Evolutionary conservation across 352 stramenopile species (phyloP), one percentile per base, ranked within the genome.

Genomic region (Blastocystis sp.): DNA sequence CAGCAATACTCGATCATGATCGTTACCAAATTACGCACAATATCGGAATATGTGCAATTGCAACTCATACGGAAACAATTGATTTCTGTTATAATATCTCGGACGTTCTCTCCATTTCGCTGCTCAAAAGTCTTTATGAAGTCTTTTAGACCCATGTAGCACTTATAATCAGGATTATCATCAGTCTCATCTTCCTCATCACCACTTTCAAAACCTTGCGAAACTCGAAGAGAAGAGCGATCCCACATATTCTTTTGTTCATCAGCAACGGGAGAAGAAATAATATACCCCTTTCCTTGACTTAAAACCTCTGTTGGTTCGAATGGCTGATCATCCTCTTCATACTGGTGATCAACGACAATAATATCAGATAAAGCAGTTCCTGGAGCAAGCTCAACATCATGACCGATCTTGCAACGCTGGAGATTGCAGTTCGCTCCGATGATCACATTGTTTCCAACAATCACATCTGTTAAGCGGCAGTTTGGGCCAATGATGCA

Each of bases 61-160:
- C 59, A 43, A 20, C 43, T 53, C 73, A 85, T 85, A 26, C 73
- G 73, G 56, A 66, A 85, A 30, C 73, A 85, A 39, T 85, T 85
- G 50, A 85, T 85, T 30, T 85, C 73, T 34, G 63, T 85, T 39
- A 66, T 54, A 13, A 85, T 66, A 37, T 85, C 73, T n/a, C 26
- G 24, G 3, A 26, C 2, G 2, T 65, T 65, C 24, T 45, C 43
- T 18, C 73, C 73, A 5, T 85, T 20, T 0, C 47, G n/a, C 4
- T 85, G n/a, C 26, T 64, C 53, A 9, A 85, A 43, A 16, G 34
- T 50, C 37, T 66, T 30, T 26, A 85, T 41, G 56, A 66, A 85
- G 13, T 85, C 73, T 8, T 24, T 39, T 37, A 85, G 8, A 30
- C 54, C 47, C 20, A 43, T 68, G 34, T 85, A 85, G 13, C 34